These are phyloP conservation scores for Clohesyomyces aquaticus DNA, from an alignment of 495 filamentous ascomycete genomes.

Conservation along the genomic window DNA sequence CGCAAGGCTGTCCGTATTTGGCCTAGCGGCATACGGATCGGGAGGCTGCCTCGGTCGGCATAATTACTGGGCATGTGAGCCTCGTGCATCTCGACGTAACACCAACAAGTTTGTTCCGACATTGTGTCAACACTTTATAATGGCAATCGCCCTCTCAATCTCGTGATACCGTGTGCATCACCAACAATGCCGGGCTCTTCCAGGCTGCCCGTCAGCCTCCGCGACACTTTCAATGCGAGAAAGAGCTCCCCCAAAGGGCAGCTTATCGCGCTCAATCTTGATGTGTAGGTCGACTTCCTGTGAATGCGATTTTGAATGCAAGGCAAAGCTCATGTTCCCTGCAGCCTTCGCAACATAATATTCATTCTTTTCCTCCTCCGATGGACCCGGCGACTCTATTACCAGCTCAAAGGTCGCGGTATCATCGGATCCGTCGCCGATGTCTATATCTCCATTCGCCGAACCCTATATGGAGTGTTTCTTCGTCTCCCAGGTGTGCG, in stretches of 20 bases:
- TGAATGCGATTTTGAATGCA: no score
- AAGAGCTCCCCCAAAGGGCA: slow-evolving; percentile 50
- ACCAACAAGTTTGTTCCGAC: background rate
- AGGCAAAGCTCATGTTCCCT: no score
- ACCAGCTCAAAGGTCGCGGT: slow-evolving; percentile 87
- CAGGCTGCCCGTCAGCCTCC: slow-evolving; percentile 68
- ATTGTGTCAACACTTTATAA: no score
- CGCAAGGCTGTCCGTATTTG: background rate
- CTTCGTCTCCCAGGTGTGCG: slow-evolving; percentile 82
- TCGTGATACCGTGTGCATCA: no score
- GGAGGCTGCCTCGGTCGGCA: background rate
- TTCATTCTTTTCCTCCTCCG: slow-evolving; percentile 89
- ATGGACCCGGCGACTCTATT: slow-evolving; percentile 77
- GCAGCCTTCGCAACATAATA: slow-evolving; percentile 80
- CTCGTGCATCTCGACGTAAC: background rate
- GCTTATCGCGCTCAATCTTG: slow-evolving; percentile 68
- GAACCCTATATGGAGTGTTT: slow-evolving; percentile 82
- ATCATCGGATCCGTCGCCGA: slow-evolving; percentile 76
- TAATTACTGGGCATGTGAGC: background rate
- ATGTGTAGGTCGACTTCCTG: slow-evolving; percentile 65
- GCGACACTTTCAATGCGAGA: slow-evolving; percentile 64
- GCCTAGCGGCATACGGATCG: background rate
- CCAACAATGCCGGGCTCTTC: slow-evolving; percentile 57
- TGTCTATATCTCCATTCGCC: slow-evolving; percentile 68
- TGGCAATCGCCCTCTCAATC: background rate